Base-by-base conservation (phyloP, 306 rosid genomes). In the Psophocarpus tetragonolobus region DNA sequence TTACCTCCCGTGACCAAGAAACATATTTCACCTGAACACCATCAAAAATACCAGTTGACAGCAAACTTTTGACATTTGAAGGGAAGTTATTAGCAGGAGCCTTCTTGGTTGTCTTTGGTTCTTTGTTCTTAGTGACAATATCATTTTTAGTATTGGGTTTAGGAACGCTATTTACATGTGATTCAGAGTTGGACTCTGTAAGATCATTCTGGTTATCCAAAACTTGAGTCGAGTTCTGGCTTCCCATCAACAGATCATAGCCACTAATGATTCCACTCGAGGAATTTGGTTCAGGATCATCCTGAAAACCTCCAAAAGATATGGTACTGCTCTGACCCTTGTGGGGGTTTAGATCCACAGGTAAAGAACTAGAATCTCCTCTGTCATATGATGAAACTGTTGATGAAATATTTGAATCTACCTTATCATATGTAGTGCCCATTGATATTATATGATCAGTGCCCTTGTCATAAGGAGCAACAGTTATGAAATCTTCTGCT, bases 1-100 rank as follows among this genome's bases (percentile, higher is more conserved):
- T 72, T 89, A 91, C 97, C 88, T 95, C 99, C 71, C 96, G 82
- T 29, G 99, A 92, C 97, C 97, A 91, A 73, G 97, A 88, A 83
- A 85, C 92, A 85, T 95, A 95, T 83, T 88, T 91, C 82, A 95
- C 97, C 27, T 83, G 86, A 87, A 95, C 91, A 51, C 97, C 99
- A 81, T 95, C 96, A 71, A 92, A 90, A 84, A 92, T 95, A 71
- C 97, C 97, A 56, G 99, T 92, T 50, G 99, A 91, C 79, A 95
- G 81, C 78, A 95, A 82, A 82, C 99, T 95, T 85, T 95, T 95
- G 82, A 95, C 97, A 86, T 95, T 95, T 58, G 96, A 84, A 88
- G 99, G 99, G 68, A 95, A 95, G 86, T 84, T 95, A 85, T 95
- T 95, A 50, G 94, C 51, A 67, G 97, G 83, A 78, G 87, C 87